phyloP scores from a whole-genome alignment of 73 alveolate species.

The Uronychia setigera region DNA sequence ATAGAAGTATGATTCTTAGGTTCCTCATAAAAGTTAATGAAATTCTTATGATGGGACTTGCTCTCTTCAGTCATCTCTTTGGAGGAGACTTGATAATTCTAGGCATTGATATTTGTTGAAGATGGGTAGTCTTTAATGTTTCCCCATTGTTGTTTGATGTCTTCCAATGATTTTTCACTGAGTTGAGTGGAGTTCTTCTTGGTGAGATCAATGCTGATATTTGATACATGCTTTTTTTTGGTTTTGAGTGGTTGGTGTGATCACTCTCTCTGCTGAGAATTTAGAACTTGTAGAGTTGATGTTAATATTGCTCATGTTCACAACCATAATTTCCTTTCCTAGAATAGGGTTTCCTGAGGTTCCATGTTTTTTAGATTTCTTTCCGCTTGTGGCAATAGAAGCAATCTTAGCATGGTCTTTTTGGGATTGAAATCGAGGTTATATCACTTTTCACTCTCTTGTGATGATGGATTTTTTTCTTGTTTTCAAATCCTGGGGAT shows the following conservation, averaged over 20 bases:
- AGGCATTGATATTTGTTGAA: too few species aligned
- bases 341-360: background rate
- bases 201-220: background rate
- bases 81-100: background rate
- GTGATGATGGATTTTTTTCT: background rate
- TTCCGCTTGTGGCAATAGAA: too few species aligned
- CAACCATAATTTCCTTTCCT: background rate
- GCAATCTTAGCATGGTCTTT: too few species aligned
- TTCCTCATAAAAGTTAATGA: background rate
- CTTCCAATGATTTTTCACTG: background rate
- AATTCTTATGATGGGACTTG: background rate
- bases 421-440: background rate
- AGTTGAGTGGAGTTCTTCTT: background rate
- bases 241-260: background rate
- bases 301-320: background rate
- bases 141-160: too few species aligned
- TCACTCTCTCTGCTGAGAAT: background rate
- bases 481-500: background rate
- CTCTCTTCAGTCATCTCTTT: too few species aligned
- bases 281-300: background rate
- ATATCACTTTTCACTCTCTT: background rate
- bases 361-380: background rate
- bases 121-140: too few species aligned
- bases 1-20: background rate
- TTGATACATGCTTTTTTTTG: background rate